Evolutionary conservation across 2,329 filamentous ascomycete genomes (phyloP).

Genomic region (Bertia moriformis): DNA sequence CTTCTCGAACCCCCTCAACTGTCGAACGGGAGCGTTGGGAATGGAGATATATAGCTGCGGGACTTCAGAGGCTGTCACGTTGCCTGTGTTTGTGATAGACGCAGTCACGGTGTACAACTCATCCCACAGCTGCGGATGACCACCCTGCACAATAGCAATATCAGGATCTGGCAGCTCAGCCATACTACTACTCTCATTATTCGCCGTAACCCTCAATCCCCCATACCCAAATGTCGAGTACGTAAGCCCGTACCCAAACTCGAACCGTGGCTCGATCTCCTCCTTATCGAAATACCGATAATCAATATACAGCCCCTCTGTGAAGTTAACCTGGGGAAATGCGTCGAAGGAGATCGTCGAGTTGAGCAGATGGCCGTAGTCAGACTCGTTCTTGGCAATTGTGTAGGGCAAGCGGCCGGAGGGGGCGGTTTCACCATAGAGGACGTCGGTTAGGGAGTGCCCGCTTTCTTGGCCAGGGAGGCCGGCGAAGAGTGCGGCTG

Average conservation of each 20-base stretch:
- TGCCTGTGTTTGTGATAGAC: background rate
- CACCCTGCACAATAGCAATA: background rate
- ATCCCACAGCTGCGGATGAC: background rate
- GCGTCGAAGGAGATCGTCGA: slow-evolving; percentile 26
- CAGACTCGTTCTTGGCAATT: slow-evolving; percentile 29
- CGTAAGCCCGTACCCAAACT: background rate
- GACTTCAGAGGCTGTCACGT: background rate
- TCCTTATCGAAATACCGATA: slow-evolving; percentile 19
- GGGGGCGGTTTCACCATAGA: slow-evolving; percentile 44
- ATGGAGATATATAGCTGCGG: background rate
- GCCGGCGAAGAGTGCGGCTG: slow-evolving; percentile 43
- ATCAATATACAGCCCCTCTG: slow-evolving; percentile 36
- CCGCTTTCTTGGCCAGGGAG: slow-evolving; percentile 47
- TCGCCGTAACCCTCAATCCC: too few species aligned
- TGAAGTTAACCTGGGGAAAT: slow-evolving; percentile 38
- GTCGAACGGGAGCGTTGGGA: background rate
- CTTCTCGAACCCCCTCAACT: background rate
- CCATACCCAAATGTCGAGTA: background rate
- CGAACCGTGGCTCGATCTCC: background rate
- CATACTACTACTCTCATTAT: background rate
- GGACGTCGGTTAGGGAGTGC: slow-evolving; percentile 41
- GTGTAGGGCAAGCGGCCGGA: slow-evolving; percentile 47
- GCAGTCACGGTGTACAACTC: background rate
- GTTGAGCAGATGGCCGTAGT: slow-evolving; percentile 19
- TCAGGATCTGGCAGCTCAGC: background rate